These are phyloP conservation scores for Mycosphaerella sp. DNA, from an alignment of 2,329 filamentous ascomycete genomes.

Conservation along the genomic window DNA sequence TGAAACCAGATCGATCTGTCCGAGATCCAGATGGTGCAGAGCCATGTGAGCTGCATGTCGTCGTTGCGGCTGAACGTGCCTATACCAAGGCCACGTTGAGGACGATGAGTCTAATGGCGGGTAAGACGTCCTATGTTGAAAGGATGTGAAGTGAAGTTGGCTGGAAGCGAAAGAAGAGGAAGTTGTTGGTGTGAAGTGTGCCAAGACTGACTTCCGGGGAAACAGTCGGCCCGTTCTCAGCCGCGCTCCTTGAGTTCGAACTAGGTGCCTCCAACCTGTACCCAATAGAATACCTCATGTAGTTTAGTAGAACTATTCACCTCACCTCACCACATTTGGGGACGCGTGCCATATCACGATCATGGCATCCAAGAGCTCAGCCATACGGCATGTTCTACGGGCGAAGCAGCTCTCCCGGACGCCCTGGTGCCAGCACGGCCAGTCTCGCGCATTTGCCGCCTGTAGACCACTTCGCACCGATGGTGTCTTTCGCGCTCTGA, in stretches of 20 bases:
- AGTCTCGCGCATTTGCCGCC: slow-evolving; percentile 15
- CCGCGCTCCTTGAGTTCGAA: background rate
- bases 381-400: background rate
- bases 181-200: background rate
- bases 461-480: slow-evolving; percentile 39
- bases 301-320: background rate
- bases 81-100: too few species aligned
- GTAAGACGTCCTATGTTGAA: background rate
- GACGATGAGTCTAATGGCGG: background rate
- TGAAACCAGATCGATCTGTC: slow-evolving; percentile 8
- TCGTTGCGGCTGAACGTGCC: background rate
- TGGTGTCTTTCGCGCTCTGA: slow-evolving; percentile 55
- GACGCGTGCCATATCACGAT: background rate
- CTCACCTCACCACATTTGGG: background rate
- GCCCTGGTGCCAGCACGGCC: background rate
- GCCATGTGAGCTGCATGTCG: slow-evolving; percentile 10
- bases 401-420: background rate
- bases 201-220: background rate
- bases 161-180: background rate
- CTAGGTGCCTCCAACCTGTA: too few species aligned
- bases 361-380: slow-evolving; percentile 1
- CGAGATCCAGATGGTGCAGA: slow-evolving; percentile 6
- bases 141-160: background rate
- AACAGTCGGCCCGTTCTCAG: background rate
- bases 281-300: too few species aligned